Base-by-base conservation (phyloP, 192 early-diverging fungal species). In the Podila horticola region DNA sequence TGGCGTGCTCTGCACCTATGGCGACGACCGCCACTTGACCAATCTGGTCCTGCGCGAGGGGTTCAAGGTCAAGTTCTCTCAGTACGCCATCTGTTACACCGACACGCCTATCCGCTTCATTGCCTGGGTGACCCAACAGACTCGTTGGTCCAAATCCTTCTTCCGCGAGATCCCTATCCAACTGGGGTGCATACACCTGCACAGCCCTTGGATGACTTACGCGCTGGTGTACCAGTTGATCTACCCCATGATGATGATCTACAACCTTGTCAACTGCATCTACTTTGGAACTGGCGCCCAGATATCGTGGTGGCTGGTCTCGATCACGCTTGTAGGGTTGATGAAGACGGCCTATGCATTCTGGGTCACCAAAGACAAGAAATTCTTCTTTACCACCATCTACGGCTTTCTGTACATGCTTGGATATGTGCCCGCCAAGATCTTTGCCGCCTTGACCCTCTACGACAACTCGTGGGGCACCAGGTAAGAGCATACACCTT, bases 111-210 rank as follows among this genome's bases (percentile, higher is more conserved):
- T 60, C 45, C 64, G 58, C 7, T 89, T 87, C 58, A 69, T 89
- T 34, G 74, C 82, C 28, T 88, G 85, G 86, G 79, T 88, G 62
- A 89, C 74, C 17, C 88, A 89, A 34, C 88, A 89, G 70, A 89
- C 88, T 22, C 60, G 88, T 66, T 89, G 88, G 88, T 89, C 83
- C 30, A 89, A 89, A 62, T 86, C 84, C 13, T 89, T 89, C 51
- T 89, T 85, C 51, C 75, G 88, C 15, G 88, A 89, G 62, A 29
- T 87, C 13, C 41, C 82, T 22, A 83, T 74, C 68, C 84, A 84
- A 38, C 69, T 71, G 4, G 69, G 62, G 9, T 69, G 73, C 24
- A 69, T 88, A 1, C 84, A 88, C 48, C 79, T 83, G 63, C 88
- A 89, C 26, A 83, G 81, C 50, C 86, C 86, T 26, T 89, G 88